These are phyloP conservation scores for Mucor racemosus DNA, from an alignment of 371 early-diverging fungal genomes.

Conservation along the genomic window DNA sequence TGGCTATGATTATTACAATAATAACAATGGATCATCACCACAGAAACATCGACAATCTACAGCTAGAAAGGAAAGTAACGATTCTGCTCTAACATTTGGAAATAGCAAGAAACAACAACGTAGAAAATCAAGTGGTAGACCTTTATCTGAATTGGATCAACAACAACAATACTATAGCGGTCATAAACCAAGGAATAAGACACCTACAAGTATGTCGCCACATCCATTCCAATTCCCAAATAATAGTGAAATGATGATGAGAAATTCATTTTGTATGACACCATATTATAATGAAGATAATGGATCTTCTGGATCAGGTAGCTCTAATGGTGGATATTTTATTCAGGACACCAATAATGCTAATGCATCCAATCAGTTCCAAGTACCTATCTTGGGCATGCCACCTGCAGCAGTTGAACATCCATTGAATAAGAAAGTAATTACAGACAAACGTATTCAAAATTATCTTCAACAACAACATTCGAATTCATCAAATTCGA, in stretches of 20 bases:
- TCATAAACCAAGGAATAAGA: slow-evolving; percentile 5
- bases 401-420: slow-evolving; percentile 25
- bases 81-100: slow-evolving; percentile 26
- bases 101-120: slow-evolving; percentile 1
- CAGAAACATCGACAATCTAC: background rate
- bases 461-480: slow-evolving; percentile 33
- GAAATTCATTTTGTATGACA: slow-evolving; percentile 24
- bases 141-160: slow-evolving; percentile 16
- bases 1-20: background rate
- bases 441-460: slow-evolving; percentile 44
- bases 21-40: background rate
- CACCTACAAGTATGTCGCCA: slow-evolving; percentile 24
- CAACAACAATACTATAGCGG: background rate
- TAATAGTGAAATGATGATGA: background rate
- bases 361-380: background rate
- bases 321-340: slow-evolving; percentile 8
- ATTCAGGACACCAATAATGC: no score
- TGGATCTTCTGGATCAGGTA: slow-evolving; percentile 6
- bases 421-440: slow-evolving; percentile 38
- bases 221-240: slow-evolving; percentile 19
- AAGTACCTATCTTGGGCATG: slow-evolving; percentile 22
- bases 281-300: slow-evolving; percentile 21
- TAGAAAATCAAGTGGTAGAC: slow-evolving; percentile 17
- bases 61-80: slow-evolving; percentile 21
- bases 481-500: slow-evolving; percentile 7